Conservation (phyloP, 129 eudicot genomes). For the Artemisia argyi region DNA sequence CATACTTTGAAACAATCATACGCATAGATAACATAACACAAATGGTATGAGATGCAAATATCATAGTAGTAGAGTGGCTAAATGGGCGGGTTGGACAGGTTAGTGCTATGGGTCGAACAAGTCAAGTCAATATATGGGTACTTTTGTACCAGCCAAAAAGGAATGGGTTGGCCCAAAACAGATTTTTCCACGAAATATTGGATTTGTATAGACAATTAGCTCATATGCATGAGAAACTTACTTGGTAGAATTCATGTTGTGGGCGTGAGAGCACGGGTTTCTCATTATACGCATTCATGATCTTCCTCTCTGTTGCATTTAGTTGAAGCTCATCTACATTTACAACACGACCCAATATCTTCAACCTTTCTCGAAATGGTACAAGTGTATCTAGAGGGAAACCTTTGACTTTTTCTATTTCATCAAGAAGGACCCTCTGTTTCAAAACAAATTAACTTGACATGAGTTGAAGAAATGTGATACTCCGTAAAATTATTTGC, state of each 20-base stretch:
- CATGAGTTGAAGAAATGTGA: not conserved
- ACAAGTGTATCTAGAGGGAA: slow-evolving; percentile 60
- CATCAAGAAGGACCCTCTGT: slow-evolving; percentile 74
- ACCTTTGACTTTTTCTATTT: slow-evolving; percentile 81
- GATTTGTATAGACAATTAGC: not conserved
- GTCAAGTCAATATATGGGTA: not conserved
- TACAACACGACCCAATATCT: slow-evolving; percentile 84
- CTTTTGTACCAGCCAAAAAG: not conserved
- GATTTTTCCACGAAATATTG: not conserved
- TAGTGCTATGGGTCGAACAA: not conserved
- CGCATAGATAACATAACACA: not conserved
- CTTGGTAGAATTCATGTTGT: slow-evolving; percentile 45
- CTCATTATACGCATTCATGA: slow-evolving; percentile 44
- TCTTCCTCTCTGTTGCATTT: slow-evolving; percentile 76
- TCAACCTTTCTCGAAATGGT: slow-evolving; percentile 86
- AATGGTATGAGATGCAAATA: not conserved
- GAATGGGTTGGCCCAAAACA: not conserved
- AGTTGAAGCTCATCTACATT: slow-evolving; percentile 84
- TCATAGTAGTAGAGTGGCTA: not conserved
- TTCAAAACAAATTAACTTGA: slow-evolving; percentile 1
- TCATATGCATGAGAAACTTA: slow-evolving; percentile 30
- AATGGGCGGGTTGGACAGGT: not conserved
- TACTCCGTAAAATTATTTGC: not conserved
- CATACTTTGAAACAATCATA: not conserved
- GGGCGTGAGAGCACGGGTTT: slow-evolving; percentile 33